Percentiles rank a stretch among this genome's conserved stretches.
These are phyloP conservation scores for Grigorovia transvaalensis DNA, from an alignment of 805 yeast genomes.

Conservation along the genomic window DNA sequence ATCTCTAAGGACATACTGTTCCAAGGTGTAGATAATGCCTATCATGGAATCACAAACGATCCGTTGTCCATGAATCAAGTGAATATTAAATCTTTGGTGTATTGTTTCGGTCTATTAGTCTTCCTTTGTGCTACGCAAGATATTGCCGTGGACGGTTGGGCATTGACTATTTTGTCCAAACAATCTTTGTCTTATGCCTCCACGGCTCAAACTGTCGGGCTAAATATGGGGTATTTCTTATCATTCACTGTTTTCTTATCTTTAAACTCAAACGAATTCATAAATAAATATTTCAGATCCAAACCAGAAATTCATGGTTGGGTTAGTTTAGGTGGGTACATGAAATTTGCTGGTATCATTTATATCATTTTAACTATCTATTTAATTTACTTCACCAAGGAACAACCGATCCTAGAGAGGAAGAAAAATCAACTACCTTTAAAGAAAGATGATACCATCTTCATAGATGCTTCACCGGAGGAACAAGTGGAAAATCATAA, in stretches of 20 bases:
- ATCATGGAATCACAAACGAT: constrained; percentile 9
- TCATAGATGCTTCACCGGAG: constrained; percentile 19
- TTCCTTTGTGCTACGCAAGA: constrained; percentile 95
- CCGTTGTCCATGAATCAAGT: constrained; percentile 4
- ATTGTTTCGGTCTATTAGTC: constrained; percentile 65
- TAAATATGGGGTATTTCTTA: constrained; percentile 85
- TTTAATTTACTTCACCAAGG: constrained; percentile 52
- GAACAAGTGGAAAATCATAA: constrained; percentile 25
- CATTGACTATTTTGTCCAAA: constrained; percentile 72
- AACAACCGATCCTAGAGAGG: constrained; percentile 46
- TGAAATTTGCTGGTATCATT: constrained; percentile 65
- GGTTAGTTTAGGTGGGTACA: constrained; percentile 62
- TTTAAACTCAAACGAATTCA: constrained; percentile 83
- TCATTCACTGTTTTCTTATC: constrained; percentile 89
- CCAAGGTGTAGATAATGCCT: constrained; percentile 30
- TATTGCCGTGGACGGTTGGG: constrained; percentile 99
- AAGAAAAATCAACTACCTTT: constrained; percentile 13
- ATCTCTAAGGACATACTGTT: constrained; percentile 37
- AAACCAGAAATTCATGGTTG: constrained; percentile 55
- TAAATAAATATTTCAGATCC: constrained; percentile 68
- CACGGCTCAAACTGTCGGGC: constrained; percentile 93
- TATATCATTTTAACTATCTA: constrained; percentile 58
- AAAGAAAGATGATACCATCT: constrained; percentile 7
- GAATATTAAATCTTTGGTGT: constrained; percentile 39
- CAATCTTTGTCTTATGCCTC: constrained; percentile 82